phyloP scores from a whole-genome alignment of 495 filamentous ascomycete species.

The Acidomyces sp. region DNA sequence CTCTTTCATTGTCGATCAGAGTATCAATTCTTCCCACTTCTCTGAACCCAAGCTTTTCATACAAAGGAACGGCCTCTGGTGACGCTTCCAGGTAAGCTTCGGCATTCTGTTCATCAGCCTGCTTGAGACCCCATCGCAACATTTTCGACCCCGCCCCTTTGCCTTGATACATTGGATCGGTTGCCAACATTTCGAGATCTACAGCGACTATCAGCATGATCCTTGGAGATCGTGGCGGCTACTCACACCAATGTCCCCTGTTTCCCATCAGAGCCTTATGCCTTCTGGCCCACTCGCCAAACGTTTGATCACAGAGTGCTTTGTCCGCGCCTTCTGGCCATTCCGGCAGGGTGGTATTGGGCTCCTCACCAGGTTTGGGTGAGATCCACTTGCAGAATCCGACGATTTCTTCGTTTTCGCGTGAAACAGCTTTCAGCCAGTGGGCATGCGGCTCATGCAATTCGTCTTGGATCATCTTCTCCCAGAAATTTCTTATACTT shows the following conservation, averaged over 20 bases:
- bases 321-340: slow-evolving; percentile 17
- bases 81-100: slow-evolving; percentile 21
- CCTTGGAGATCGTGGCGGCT: neutral
- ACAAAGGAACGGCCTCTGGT: slow-evolving; percentile 13
- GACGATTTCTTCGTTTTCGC: slow-evolving; percentile 3
- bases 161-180: slow-evolving; percentile 21
- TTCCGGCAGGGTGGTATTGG: slow-evolving; percentile 9
- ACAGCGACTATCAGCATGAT: neutral
- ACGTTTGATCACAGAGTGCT: slow-evolving; percentile 12
- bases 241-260: slow-evolving; percentile 19
- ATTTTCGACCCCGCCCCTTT: slow-evolving; percentile 24
- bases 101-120: slow-evolving; percentile 15
- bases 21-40: slow-evolving; percentile 13
- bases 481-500: slow-evolving; percentile 16
- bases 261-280: slow-evolving; percentile 11
- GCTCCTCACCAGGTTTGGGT: slow-evolving; percentile 1
- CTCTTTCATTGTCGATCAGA: slow-evolving; percentile 15
- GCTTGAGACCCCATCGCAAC: slow-evolving; percentile 23
- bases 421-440: slow-evolving; percentile 12
- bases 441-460: slow-evolving; percentile 10
- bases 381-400: slow-evolving; percentile 10
- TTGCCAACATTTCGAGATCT: slow-evolving; percentile 22
- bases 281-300: slow-evolving; percentile 12
- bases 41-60: slow-evolving; percentile 16
- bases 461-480: slow-evolving; percentile 14